phyloP scores from a whole-genome alignment of 768 basidiomycete species.

The Pholiota conissans region DNA sequence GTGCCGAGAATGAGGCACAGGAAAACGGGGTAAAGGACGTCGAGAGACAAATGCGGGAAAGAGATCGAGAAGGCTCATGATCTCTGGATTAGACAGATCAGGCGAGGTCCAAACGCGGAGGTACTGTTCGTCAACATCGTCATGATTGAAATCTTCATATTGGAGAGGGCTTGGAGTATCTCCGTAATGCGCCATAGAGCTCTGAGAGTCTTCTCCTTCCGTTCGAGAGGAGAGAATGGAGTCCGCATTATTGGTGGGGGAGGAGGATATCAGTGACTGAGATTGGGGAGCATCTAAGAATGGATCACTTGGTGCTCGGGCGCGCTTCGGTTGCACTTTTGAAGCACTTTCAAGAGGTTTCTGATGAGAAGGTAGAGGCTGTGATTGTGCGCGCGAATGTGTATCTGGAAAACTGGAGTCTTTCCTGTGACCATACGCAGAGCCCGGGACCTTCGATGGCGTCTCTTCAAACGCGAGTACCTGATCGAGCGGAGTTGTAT shows the following conservation, averaged over 20 bases:
- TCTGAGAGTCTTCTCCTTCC: constrained; percentile 37
- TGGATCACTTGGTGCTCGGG: constrained; percentile 76
- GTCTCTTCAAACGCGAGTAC: constrained; percentile 74
- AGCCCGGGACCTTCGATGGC: constrained; percentile 37
- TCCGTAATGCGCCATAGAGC: constrained; percentile 34
- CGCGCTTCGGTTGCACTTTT: constrained; percentile 56
- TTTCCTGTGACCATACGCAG: constrained; percentile 30
- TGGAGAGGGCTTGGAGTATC: constrained; percentile 33
- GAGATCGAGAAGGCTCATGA: constrained; percentile 60
- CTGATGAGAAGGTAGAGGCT: constrained; percentile 46
- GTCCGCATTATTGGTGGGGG: constrained; percentile 40
- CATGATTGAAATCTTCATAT: constrained; percentile 24
- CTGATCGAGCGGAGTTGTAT: constrained; percentile 21
- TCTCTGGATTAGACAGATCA: constrained; percentile 76
- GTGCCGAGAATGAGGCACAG: constrained; percentile 35
- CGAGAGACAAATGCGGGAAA: constrained; percentile 80
- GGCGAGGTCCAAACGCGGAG: constrained; percentile 83
- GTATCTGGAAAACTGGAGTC: constrained; percentile 36
- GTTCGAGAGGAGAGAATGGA: constrained; percentile 28
- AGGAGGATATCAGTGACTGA: constrained; percentile 53
- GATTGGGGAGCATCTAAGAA: constrained; percentile 75
- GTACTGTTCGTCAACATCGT: constrained; percentile 39
- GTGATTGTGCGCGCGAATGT: constrained; percentile 59
- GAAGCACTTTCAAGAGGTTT: constrained; percentile 42
- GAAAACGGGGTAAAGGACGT: constrained; percentile 73